Evolutionary conservation across 2,329 filamentous ascomycete genomes (phyloP), one percentile per base, ranked within the genome.

Genomic region (Aureobasidium sp.): DNA sequence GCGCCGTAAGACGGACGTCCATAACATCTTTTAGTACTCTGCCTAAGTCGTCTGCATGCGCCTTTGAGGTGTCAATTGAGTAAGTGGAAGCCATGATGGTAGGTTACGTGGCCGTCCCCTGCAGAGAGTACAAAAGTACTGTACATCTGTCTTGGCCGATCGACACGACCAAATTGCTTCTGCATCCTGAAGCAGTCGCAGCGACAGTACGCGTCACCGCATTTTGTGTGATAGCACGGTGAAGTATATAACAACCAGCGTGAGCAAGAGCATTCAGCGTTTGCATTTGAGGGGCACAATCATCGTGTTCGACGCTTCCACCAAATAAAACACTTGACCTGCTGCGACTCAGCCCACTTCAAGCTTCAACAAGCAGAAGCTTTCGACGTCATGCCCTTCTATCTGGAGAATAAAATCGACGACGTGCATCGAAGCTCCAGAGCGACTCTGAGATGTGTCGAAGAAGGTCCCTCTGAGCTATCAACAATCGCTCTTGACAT

Each of bases 161-260:
- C 53, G 53, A 45, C 53, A 57, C 41, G 53, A 45, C 53, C 12
- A 31, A 22, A 29, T 57, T 57, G 39, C 53, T 57, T 57, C 29
- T 57, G 37, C 27, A 22, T 27, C 5, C n/a, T 36, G 15, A 7
- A 45, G 53, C 27, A 31, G 12, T 44, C n/a, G 20, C 27, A 14
- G 39, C 53, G n/a, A 36, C 27, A 44, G 39, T 45, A 57, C 53
- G 53, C 53, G 53, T 57, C 53, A 57, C 41, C 20, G 17, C 27
- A 31, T 48, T 17, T 42, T 42, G 22, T 42, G 51, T 17, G n/a
- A 55, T 55, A n/a, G 20, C 17, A 9, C 12, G 25, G 17, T n/a
- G 42, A 27, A 25, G 25, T 29, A 41, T 53, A 53, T 53, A 36
- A 41, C 20, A 14, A 9, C 49, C 49, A 37, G 34, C 25, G 27